Evolutionary conservation across 306 rosid species (phyloP).

Genomic region (Arachis hypogaea): DNA sequence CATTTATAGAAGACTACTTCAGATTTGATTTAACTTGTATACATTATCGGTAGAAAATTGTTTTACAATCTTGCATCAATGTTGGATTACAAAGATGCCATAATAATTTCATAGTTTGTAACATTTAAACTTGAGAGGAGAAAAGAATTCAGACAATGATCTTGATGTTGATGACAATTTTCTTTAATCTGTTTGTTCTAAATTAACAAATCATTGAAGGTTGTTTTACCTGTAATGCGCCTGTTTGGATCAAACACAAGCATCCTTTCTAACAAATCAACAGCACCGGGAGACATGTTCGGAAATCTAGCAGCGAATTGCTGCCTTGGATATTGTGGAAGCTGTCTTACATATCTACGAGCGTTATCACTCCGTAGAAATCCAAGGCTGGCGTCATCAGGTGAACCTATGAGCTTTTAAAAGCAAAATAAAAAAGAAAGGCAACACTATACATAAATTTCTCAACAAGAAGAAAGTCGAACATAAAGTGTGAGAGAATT

Average conservation of each 20-base stretch:
- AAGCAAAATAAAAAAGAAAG: slow-evolving; percentile 34
- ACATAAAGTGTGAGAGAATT: neutral
- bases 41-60: too few species aligned
- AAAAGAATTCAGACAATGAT: slow-evolving; percentile 18
- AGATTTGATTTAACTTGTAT: neutral
- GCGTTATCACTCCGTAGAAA: slow-evolving; percentile 92
- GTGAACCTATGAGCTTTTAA: slow-evolving; percentile 93
- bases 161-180: slow-evolving; percentile 5
- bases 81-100: neutral
- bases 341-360: slow-evolving; percentile 83
- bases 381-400: slow-evolving; percentile 94
- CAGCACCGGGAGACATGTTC: slow-evolving; percentile 69
- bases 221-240: slow-evolving; percentile 84
- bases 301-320: slow-evolving; percentile 69
- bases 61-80: neutral
- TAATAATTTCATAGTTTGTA: neutral
- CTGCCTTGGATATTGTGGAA: slow-evolving; percentile 85
- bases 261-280: slow-evolving; percentile 89
- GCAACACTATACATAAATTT: slow-evolving; percentile 11
- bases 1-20: neutral
- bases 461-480: slow-evolving; percentile 13
- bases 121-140: neutral
- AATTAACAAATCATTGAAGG: neutral
- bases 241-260: slow-evolving; percentile 87
- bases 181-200: slow-evolving; percentile 12